These are phyloP conservation scores for Exutisphaerella laricina DNA, from an alignment of 2,329 filamentous ascomycete genomes.

Conservation along the genomic window DNA sequence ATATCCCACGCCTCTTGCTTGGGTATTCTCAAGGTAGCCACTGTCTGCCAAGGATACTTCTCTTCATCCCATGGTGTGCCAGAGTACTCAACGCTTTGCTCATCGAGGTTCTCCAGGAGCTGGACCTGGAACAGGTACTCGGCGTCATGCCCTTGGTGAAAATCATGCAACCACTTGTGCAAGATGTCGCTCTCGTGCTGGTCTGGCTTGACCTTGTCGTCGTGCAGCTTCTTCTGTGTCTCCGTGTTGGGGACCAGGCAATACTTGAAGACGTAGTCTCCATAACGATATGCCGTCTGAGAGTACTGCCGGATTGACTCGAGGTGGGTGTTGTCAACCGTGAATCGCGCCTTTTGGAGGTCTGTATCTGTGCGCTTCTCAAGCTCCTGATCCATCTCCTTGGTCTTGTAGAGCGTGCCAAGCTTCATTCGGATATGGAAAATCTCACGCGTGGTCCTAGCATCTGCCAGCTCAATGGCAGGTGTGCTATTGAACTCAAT, in stretches of 20 bases:
- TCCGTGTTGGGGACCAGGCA: constrained; percentile 40
- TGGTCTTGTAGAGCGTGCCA: constrained; percentile 27
- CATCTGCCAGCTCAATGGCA: constrained; percentile 43
- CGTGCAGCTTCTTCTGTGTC: constrained; percentile 38
- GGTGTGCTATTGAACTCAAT: constrained; percentile 48
- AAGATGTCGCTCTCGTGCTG: constrained; percentile 34
- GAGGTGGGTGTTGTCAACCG: constrained; percentile 39
- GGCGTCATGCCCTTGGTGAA: constrained; percentile 37
- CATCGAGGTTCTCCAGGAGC: constrained; percentile 42
- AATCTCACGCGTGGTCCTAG: constrained; percentile 43
- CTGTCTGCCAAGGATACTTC: constrained; percentile 46
- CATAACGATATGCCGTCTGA: constrained; percentile 46
- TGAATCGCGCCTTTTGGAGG: constrained; percentile 38
- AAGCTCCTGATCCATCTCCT: constrained; percentile 40
- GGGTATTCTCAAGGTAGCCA: constrained; percentile 38
- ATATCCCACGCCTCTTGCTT: constrained; percentile 41
- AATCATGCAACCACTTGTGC: constrained; percentile 38
- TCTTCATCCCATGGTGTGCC: constrained; percentile 43
- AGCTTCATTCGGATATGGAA: constrained; percentile 39
- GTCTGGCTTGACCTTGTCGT: constrained; percentile 36
- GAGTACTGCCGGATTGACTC: constrained; percentile 40
- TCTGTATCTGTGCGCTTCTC: constrained; percentile 36
- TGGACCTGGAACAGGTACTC: constrained; percentile 45
- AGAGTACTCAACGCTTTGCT: constrained; percentile 44
- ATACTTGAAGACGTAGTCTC: constrained; percentile 46